A percentile compares a stretch with the other conserved stretches of the same genome.
Conservation (phyloP, 805 yeast species). For the Blastobotrys terrestris region DNA sequence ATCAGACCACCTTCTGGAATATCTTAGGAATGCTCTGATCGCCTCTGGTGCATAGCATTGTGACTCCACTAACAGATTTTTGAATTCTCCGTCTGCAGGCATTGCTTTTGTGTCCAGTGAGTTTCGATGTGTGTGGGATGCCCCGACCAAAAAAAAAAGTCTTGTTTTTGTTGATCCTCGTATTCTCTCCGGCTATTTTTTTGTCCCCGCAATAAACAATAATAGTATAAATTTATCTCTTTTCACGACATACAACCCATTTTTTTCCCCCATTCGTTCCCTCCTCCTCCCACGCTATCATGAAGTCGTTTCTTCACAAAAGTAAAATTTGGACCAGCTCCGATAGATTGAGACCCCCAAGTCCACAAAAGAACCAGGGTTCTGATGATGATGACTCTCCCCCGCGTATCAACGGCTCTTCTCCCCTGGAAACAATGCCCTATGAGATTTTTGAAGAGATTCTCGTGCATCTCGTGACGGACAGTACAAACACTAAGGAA, state of each 20-base stretch:
- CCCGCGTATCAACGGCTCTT: not conserved
- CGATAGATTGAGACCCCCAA: not conserved
- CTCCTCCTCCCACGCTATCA: not conserved
- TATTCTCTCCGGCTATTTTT: not conserved
- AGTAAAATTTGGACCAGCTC: not conserved
- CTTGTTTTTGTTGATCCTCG: not conserved
- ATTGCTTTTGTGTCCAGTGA: not conserved
- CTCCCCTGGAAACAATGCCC: conserved; percentile 4
- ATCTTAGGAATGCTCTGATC: conserved; percentile 23
- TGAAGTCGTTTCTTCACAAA: not conserved
- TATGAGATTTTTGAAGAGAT: conserved; percentile 9
- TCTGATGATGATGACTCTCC: not conserved
- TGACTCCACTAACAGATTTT: not conserved
- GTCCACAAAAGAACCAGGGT: not conserved
- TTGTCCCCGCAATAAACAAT: not conserved
- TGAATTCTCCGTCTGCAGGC: not conserved
- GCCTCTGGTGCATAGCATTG: conserved; percentile 22
- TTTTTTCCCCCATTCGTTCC: no score
- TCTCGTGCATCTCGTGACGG: conserved; percentile 3
- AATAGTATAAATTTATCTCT: not conserved
- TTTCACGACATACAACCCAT: no score
- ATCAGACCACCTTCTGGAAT: conserved; percentile 27
- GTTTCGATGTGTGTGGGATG: no score
- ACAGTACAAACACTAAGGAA: not conserved
- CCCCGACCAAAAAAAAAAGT: no score